phyloP scores from a whole-genome alignment of 192 early-diverging fungal species.

The Backusella circina region DNA sequence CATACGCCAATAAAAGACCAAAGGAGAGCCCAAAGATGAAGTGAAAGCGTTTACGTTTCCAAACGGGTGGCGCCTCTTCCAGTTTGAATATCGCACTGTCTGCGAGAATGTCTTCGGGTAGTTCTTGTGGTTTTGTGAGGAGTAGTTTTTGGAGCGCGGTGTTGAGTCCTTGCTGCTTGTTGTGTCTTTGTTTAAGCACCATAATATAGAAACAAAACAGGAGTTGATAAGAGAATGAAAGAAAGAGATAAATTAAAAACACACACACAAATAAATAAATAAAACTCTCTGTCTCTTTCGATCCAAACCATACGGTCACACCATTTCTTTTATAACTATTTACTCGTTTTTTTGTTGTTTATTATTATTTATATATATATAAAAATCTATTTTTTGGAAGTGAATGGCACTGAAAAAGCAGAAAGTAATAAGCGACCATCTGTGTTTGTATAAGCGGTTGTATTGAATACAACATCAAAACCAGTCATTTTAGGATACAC shows the following conservation, averaged over 20 bases:
- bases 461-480: constrained; percentile 82
- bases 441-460: constrained; percentile 73
- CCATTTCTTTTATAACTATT: neutral
- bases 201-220: neutral
- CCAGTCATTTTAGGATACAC: constrained; percentile 88
- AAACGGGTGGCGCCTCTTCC: neutral
- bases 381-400: neutral
- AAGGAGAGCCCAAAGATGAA: constrained; percentile 22
- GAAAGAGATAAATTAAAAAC: neutral
- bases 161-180: neutral
- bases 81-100: constrained; percentile 11
- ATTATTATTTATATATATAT: neutral
- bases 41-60: constrained; percentile 30
- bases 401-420: constrained; percentile 88
- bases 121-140: neutral
- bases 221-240: neutral
- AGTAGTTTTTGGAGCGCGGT: neutral
- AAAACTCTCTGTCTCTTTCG: neutral
- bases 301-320: neutral
- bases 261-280: neutral
- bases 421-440: constrained; percentile 80
- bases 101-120: constrained; percentile 25
- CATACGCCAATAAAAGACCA: constrained; percentile 22
- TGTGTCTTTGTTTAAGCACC: neutral
- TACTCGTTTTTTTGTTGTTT: neutral